Evolutionary conservation across 1,139 yeast genomes (phyloP).

Genomic region (Blastobotrys capitulatus): DNA sequence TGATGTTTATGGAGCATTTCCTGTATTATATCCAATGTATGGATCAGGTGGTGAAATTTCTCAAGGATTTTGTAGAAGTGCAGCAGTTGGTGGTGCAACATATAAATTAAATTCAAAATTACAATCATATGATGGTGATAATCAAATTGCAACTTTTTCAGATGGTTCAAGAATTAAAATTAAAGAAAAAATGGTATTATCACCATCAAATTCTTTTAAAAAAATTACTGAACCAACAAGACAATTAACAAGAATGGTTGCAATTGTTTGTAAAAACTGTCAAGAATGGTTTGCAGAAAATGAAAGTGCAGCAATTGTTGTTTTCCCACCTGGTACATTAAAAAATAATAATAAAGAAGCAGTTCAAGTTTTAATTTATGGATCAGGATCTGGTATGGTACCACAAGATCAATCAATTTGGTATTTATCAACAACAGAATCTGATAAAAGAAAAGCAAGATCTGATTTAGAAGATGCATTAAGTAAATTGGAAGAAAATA

Average conservation of each 20-base stretch:
- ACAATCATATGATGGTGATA: conserved; percentile 39
- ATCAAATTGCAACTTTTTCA: conserved; percentile 62
- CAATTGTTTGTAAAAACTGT: conserved; percentile 82
- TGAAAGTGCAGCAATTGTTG: conserved; percentile 81
- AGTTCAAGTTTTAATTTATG: conserved; percentile 82
- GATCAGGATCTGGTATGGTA: conserved; percentile 85
- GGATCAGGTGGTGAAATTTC: conserved; percentile 97
- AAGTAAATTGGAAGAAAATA: conserved; percentile 69
- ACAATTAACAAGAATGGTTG: conserved; percentile 68
- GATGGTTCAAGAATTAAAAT: conserved; percentile 70
- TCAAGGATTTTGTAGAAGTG: conserved; percentile 95
- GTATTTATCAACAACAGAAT: conserved; percentile 79
- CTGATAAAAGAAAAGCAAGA: conserved; percentile 58
- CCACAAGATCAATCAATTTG: conserved; percentile 86
- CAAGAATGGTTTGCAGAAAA: conserved; percentile 85
- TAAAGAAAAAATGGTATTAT: conserved; percentile 31
- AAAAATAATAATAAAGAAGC: conserved; percentile 61
- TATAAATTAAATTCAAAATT: conserved; percentile 73
- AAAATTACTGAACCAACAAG: conserved; percentile 29
- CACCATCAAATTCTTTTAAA: conserved; percentile 1
- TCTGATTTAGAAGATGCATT: conserved; percentile 76
- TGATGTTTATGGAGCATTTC: conserved; percentile 91
- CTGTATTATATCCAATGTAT: conserved; percentile 84
- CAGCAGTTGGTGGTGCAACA: conserved; percentile 97
- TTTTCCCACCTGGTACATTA: conserved; percentile 86